Evolutionary conservation across 1,139 yeast species (phyloP).

Genomic region (Yamadazyma triangularis): DNA sequence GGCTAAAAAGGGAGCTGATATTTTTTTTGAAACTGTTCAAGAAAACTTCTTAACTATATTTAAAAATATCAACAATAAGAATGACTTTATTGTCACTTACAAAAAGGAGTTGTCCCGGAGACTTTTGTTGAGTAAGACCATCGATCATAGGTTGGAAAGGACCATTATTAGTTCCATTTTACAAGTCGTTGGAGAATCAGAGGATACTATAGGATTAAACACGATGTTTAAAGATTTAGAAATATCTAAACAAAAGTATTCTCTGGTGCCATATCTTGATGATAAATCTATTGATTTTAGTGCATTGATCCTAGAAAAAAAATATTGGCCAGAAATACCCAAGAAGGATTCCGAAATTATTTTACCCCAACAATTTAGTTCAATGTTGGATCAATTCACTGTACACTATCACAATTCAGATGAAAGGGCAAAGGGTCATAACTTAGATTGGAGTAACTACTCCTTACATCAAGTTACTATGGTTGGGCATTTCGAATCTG

Average conservation of each 20-base stretch:
- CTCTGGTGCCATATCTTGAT: constrained; percentile 8
- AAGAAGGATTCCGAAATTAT: constrained; percentile 16
- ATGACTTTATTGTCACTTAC: constrained; percentile 27
- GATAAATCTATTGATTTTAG: constrained; percentile 19
- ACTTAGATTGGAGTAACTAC: constrained; percentile 28
- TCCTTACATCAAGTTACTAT: constrained; percentile 33
- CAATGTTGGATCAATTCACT: constrained; percentile 14
- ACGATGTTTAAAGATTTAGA: constrained; percentile 33
- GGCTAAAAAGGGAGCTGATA: constrained; percentile 6
- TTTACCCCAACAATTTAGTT: constrained; percentile 14
- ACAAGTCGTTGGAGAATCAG: constrained; percentile 30
- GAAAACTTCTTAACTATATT: constrained; percentile 22
- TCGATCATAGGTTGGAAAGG: constrained; percentile 19
- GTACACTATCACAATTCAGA: constrained; percentile 14
- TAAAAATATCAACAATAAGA: constrained; percentile 32
- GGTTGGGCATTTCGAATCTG: constrained; percentile 22
- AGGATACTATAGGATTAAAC: constrained; percentile 25
- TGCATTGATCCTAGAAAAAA: constrained; percentile 31
- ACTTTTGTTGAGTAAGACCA: constrained; percentile 23
- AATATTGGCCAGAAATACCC: constrained; percentile 43
- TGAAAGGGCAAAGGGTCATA: constrained; percentile 17
- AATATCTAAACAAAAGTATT: constrained; percentile 16
- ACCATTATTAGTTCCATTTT: constrained; percentile 22
- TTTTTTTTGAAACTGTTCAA: constrained; percentile 17
- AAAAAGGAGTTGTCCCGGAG: constrained; percentile 36